Evolutionary conservation across 495 filamentous ascomycete genomes (phyloP).

Genomic region (Talaromyces stipitatus): DNA sequence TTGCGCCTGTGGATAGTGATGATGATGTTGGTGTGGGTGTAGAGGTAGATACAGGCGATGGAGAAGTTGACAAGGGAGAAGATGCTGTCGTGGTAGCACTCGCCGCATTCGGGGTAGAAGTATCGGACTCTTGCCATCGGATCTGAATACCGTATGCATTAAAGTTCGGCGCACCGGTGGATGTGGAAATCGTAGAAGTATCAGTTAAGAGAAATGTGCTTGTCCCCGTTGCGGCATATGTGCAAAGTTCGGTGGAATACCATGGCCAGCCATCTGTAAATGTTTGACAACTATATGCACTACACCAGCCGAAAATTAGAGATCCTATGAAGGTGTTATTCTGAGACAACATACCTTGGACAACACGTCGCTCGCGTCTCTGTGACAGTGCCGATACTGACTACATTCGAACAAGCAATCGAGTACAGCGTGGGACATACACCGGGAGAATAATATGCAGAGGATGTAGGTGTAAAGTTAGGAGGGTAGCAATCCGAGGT

Average conservation of each 20-base stretch:
- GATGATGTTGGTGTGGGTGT: not conserved
- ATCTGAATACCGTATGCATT: slow-evolving; percentile 3
- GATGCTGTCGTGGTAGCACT: not conserved
- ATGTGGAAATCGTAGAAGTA: not conserved
- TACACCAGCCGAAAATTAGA: not conserved
- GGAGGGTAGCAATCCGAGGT: not conserved
- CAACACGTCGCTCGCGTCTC: slow-evolving; percentile 19
- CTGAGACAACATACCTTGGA: slow-evolving; percentile 8
- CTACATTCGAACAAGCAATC: slow-evolving; percentile 7
- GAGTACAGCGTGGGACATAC: slow-evolving; percentile 7
- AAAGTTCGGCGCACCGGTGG: not conserved
- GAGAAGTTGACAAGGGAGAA: not conserved
- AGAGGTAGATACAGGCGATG: not conserved
- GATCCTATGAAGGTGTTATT: not conserved
- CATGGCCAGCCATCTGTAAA: not conserved
- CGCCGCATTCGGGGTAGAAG: not conserved
- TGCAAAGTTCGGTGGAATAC: not conserved
- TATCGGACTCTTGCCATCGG: not conserved
- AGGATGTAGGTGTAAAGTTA: not conserved
- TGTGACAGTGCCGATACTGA: not conserved
- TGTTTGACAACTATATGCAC: not conserved
- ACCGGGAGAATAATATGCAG: slow-evolving; percentile 9
- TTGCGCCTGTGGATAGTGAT: not conserved
- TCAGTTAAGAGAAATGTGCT: not conserved
- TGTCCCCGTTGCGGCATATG: not conserved